Evolutionary conservation across 495 filamentous ascomycete species (phyloP).

Genomic region (Hypoxylon trugodes): DNA sequence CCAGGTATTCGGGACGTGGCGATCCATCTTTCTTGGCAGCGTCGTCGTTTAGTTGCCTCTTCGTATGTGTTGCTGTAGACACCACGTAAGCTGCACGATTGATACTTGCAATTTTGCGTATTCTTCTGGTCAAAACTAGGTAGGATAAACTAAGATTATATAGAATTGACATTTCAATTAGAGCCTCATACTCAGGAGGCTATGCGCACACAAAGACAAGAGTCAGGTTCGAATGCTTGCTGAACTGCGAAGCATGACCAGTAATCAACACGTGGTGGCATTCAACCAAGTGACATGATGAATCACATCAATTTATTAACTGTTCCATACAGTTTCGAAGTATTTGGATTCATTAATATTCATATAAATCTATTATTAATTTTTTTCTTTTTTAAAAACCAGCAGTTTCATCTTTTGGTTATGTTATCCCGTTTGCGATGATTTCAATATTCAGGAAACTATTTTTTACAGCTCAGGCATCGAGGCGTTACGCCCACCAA

Average conservation of each 20-base stretch:
- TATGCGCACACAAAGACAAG: conserved; percentile 13
- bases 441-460: no score
- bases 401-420: background rate
- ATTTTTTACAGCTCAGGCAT: no score
- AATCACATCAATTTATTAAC: conserved; percentile 13
- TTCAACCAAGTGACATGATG: conserved; percentile 8
- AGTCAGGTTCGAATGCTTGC: conserved; percentile 9
- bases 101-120: background rate
- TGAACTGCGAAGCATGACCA: conserved; percentile 15
- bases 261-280: conserved; percentile 19
- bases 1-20: conserved; percentile 6
- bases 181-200: conserved; percentile 9
- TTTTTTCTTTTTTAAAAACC: background rate
- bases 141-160: no score
- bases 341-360: background rate
- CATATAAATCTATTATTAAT: conserved; percentile 11
- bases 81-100: no score
- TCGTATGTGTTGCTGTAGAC: no score
- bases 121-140: no score
- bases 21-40: conserved; percentile 8
- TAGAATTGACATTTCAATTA: no score
- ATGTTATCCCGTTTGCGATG: background rate
- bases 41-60: background rate
- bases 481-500: conserved; percentile 28
- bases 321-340: background rate